Base-by-base conservation (phyloP, 306 rosid species). In the Trifolium repens region DNA sequence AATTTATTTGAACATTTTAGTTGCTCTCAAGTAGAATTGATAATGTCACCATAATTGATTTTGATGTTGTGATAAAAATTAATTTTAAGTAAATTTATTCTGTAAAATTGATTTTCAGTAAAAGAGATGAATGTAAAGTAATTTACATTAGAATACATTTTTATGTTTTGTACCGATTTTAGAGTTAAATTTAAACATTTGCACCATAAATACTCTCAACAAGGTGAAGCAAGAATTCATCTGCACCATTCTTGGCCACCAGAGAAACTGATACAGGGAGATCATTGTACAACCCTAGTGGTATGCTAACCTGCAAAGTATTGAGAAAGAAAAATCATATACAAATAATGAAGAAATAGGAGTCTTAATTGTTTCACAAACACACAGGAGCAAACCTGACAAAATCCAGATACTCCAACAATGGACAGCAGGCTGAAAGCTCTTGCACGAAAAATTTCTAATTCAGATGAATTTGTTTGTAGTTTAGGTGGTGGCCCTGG, bases 401-500 rank as follows among this genome's bases (percentile, higher is more conserved):
- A 92, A 75, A 90, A 87, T 73, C 97, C 97, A 26, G 99, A 92
- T 53, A 92, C 92, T 61, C 92, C 97, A 47, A 89, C 96, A 78
- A 94, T 85, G 69, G 99, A 90, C 16, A 86, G 87, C 81, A 94
- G 80, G 85, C 93, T 84, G 77, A 86, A 89, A 44, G 93, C 93
- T 73, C 76, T 87, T 17, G 85, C 88, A 40, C 89, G 96, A 59
- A 86, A 89, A n/a, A 37, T 30, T 27, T 84, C 96, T 24, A 89
- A 80, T 16, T 80, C 78, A 15, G 82, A 69, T 79, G 89, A 8
- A 55, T 82, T 80, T 55, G 87, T 85, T 71, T 72, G 85, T 43
- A 85, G 80, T 80, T 89, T 92, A 60, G 97, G 99, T 44, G 99
- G 99, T 52, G 89, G 82, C 12, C 96, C 97, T 30, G 92, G 96